Percentiles rank a stretch among this genome's conserved stretches.
Evolutionary conservation across 371 early-diverging fungal genomes (phyloP).

Genomic region (Parasitella parasitica): DNA sequence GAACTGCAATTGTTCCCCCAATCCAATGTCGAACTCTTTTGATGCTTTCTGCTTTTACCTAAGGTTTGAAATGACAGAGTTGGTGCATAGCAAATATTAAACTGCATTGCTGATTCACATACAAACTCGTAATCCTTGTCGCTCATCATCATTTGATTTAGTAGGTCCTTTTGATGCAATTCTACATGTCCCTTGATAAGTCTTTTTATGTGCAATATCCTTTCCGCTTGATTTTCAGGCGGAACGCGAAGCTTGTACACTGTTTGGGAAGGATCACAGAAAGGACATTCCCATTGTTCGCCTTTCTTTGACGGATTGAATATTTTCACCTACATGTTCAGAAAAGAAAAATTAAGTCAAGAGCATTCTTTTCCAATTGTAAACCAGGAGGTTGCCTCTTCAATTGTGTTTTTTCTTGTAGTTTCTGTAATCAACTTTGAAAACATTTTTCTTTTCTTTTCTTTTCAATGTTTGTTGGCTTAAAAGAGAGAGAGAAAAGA

Average conservation of each 20-base stretch:
- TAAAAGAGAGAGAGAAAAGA: background rate
- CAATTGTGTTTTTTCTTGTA: constrained; percentile 1
- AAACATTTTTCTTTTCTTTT: constrained; percentile 5
- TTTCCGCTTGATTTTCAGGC: background rate
- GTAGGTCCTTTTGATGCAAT: constrained; percentile 11
- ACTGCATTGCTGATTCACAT: no score
- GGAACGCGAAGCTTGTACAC: constrained; percentile 8
- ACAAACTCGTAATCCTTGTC: background rate
- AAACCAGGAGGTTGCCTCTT: background rate
- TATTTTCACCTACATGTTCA: background rate
- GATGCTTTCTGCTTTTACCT: constrained; percentile 4
- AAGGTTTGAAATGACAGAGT: background rate
- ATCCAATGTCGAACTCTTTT: constrained; percentile 25
- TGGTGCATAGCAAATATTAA: background rate
- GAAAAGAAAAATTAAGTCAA: no score
- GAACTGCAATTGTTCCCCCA: constrained; percentile 16
- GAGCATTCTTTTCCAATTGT: no score
- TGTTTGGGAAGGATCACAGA: constrained; percentile 5
- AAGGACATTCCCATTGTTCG: constrained; percentile 12
- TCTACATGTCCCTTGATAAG: constrained; percentile 15
- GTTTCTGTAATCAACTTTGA: constrained; percentile 6
- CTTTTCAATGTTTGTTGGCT: no score
- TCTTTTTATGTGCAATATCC: background rate
- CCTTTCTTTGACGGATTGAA: constrained; percentile 1
- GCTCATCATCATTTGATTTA: background rate